phyloP scores from a whole-genome alignment of 306 rosid genomes.

The Gastrolobium bilobum region DNA sequence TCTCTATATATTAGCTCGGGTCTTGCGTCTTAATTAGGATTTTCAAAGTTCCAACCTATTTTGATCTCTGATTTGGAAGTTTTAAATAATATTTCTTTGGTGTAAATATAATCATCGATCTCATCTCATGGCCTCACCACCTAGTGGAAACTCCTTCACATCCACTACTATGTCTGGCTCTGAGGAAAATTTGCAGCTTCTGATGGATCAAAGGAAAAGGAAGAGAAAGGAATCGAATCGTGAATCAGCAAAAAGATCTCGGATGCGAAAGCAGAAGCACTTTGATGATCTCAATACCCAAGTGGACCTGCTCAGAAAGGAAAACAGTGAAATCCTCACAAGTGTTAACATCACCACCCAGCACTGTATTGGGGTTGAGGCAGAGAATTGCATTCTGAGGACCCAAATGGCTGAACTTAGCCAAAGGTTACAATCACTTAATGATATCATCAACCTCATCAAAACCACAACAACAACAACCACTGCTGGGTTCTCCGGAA shows the following conservation, averaged over 20 bases:
- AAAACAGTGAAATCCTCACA: constrained; percentile 59
- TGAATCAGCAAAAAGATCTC: constrained; percentile 85
- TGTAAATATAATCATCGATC: constrained; percentile 29
- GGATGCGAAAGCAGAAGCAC: constrained; percentile 82
- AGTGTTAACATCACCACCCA: constrained; percentile 60
- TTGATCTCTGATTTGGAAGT: constrained; percentile 15
- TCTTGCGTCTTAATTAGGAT: background rate
- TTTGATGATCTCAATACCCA: constrained; percentile 69
- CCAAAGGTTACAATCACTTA: constrained; percentile 73
- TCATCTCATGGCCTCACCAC: constrained; percentile 75
- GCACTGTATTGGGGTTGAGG: constrained; percentile 59
- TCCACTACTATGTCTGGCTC: constrained; percentile 62
- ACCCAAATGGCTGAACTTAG: constrained; percentile 75
- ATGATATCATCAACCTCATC: constrained; percentile 64
- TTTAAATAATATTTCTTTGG: constrained; percentile 32
- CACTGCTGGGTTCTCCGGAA: constrained; percentile 49
- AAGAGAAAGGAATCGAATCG: constrained; percentile 87
- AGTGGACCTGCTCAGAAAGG: constrained; percentile 53
- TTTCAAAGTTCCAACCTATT: background rate
- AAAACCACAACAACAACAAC: constrained; percentile 15
- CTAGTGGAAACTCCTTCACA: constrained; percentile 75
- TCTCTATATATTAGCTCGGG: constrained; percentile 20
- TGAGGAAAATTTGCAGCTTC: constrained; percentile 65
- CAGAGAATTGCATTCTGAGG: constrained; percentile 67
- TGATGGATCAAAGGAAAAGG: constrained; percentile 75